A percentile compares a stretch with the other conserved stretches of the same genome.
Evolutionary conservation across 2,329 filamentous ascomycete species (phyloP).

Genomic region (Trichoderma cornu-damae): DNA sequence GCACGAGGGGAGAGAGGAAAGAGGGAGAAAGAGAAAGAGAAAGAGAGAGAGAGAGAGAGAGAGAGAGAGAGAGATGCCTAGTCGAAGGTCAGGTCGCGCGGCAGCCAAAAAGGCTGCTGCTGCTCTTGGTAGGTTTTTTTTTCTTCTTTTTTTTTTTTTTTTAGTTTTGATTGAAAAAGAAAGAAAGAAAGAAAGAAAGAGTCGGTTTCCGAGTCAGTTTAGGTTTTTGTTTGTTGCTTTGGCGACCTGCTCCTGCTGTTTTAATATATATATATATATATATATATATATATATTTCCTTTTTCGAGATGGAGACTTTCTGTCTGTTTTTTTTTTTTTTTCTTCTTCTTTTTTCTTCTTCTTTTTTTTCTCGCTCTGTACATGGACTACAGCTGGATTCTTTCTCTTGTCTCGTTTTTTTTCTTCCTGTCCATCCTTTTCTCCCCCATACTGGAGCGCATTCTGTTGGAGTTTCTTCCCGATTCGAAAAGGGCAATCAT

Average conservation of each 20-base stretch:
- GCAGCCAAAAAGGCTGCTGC: slow-evolving; percentile 50
- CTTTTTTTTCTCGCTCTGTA: background rate
- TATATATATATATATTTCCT: too few species aligned
- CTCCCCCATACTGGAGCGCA: too few species aligned
- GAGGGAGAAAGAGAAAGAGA: background rate
- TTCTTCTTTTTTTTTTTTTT: too few species aligned
- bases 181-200: too few species aligned
- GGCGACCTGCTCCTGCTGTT: background rate
- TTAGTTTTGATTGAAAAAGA: too few species aligned
- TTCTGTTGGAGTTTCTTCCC: background rate
- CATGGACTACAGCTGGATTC: background rate
- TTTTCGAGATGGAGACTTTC: background rate
- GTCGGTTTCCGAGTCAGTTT: background rate
- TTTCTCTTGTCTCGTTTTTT: background rate
- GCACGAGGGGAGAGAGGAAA: background rate
- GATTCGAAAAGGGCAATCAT: slow-evolving; percentile 20
- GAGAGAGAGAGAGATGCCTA: slow-evolving; percentile 28
- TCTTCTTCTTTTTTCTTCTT: background rate
- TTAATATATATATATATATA: too few species aligned
- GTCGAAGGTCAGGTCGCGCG: slow-evolving; percentile 49
- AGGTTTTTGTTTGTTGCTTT: background rate
- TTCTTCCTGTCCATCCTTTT: background rate
- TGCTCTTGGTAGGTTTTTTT: slow-evolving; percentile 43
- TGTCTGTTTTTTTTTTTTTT: background rate
- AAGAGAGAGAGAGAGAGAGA: slow-evolving; percentile 13